Conservation (phyloP, 352 stramenopile species). For the Phytophthora palmivora region DNA sequence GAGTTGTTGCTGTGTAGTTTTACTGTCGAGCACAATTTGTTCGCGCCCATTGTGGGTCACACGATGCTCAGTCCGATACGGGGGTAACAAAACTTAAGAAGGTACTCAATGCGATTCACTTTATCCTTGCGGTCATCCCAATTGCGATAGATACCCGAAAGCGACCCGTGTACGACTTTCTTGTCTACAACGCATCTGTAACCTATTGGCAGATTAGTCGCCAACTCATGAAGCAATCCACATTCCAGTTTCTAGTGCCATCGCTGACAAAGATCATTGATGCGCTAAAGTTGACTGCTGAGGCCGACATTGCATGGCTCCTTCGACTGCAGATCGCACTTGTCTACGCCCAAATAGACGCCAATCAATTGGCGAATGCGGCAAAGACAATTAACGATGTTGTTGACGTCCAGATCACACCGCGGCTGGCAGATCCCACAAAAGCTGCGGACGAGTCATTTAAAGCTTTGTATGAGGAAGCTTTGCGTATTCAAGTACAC, state of each 20-base stretch:
- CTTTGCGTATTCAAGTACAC: constrained; percentile 70
- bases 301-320: constrained; percentile 80
- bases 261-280: constrained; percentile 75
- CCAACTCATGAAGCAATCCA: constrained; percentile 83
- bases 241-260: constrained; percentile 74
- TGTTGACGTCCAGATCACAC: constrained; percentile 62
- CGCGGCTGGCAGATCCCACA: constrained; percentile 43
- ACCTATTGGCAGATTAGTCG: constrained; percentile 88
- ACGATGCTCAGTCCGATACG: constrained; percentile 46
- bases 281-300: constrained; percentile 67
- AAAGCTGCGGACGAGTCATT: constrained; percentile 31
- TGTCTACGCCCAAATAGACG: constrained; percentile 75
- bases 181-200: constrained; percentile 92
- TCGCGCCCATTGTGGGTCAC: constrained; percentile 66
- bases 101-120: constrained; percentile 79
- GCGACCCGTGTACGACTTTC: constrained; percentile 86
- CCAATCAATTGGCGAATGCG: constrained; percentile 56
- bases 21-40: constrained; percentile 89
- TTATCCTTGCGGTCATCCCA: constrained; percentile 74
- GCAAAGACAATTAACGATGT: constrained; percentile 76
- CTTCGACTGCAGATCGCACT: constrained; percentile 68
- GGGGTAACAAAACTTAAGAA: constrained; percentile 51
- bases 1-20: constrained; percentile 61
- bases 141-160: constrained; percentile 69
- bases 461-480: constrained; percentile 68